Evolutionary conservation across 1,139 yeast species (phyloP).

Genomic region (Yamadazyma blattariae): DNA sequence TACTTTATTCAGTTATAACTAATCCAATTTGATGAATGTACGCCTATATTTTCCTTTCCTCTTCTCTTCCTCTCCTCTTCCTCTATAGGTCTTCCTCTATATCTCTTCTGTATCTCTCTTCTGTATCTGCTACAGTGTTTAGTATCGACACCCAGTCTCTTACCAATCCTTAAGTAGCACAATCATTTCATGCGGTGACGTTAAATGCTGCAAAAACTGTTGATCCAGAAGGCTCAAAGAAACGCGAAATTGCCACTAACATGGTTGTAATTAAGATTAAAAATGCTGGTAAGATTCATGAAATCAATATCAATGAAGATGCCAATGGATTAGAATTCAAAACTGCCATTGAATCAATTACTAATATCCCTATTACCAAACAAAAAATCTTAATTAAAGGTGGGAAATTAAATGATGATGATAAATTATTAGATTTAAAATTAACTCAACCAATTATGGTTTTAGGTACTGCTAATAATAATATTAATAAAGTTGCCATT

Average conservation of each 20-base stretch:
- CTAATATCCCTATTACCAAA: constrained; percentile 81
- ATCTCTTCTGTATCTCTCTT: too few relatives aligned
- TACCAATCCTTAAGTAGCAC: too few relatives aligned
- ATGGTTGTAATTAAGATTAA: constrained; percentile 41
- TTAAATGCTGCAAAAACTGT: too few relatives aligned
- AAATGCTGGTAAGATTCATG: constrained; percentile 82
- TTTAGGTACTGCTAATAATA: constrained; percentile 83
- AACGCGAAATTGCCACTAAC: constrained; percentile 6
- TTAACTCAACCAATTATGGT: constrained; percentile 79
- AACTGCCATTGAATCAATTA: constrained; percentile 63
- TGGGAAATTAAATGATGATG: constrained; percentile 78
- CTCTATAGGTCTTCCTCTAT: background rate
- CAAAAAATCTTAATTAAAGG: constrained; percentile 90
- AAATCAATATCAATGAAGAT: constrained; percentile 54
- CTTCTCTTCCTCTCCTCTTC: background rate
- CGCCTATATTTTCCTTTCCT: too few relatives aligned
- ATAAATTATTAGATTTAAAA: constrained; percentile 37
- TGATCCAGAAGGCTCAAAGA: too few relatives aligned
- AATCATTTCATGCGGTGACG: too few relatives aligned
- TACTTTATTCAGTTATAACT: constrained; percentile 13
- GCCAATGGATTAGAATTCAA: constrained; percentile 73
- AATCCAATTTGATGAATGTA: constrained; percentile 5
- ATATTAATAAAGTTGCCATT: constrained; percentile 58
- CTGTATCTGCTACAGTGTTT: too few relatives aligned
- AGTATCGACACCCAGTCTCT: too few relatives aligned